Base-by-base conservation (phyloP, 2,329 filamentous ascomycete species). In the Piedraia hortae region DNA sequence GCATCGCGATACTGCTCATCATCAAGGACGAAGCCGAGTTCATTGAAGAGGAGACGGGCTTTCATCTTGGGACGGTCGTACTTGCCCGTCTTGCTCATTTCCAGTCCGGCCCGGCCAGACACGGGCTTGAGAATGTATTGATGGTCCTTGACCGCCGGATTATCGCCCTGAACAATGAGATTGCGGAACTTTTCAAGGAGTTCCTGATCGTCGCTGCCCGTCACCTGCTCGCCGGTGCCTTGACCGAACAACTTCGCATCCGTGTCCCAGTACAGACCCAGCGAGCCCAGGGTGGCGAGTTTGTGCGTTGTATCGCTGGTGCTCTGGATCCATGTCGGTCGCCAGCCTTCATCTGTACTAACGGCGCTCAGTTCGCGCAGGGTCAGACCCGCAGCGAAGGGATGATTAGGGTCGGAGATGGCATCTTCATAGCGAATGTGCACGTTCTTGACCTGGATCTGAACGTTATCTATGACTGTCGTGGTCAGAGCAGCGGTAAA, bases 211-310 rank as follows among this genome's bases (percentile, higher is more conserved):
- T 67, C 51, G 23, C 72, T 54, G 5, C 59, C 48, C n/a, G n/a
- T n/a, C n/a, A n/a, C n/a, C 30, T 74, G 59, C 6, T 59, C 54
- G 32, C 85, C 75, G 33, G 72, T 68, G 5, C 78, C 78, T 4
- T 72, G 67, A 7, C 78, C 77, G 19, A 93, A 56, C 3, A 97
- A 57, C 12, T 69, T 57, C 1, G 78, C 64, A 43, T 99, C 82
- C 1, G 85, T 97, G 43, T 97, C 88, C 85, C 88, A 99, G 46
- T 99, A 99, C 6, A 93, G 61, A 3, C 85, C 78, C 22, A 99
- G 50, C 4, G 80, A 77, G 14, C 75, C 77, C 9, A 99, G 56
- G 3, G 71, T 88, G 4, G 80, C 85, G 20, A 97, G 57, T 48
- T 99, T 99, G 51, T 97, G 75, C 11, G 80, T 91, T 7, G 70